Conservation (phyloP, 257 asterid genomes). For the Capsicum chinense region DNA sequence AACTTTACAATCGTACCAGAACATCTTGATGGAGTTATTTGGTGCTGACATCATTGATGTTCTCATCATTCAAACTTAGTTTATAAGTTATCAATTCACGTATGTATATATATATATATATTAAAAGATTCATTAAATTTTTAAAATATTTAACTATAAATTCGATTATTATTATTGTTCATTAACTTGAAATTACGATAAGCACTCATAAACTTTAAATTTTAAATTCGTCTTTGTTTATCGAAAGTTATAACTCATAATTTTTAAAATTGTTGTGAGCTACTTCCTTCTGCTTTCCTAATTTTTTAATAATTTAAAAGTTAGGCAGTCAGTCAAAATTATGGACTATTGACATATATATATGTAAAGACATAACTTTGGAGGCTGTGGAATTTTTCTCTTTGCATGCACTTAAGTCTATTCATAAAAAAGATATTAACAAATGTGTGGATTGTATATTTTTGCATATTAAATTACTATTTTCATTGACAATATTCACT, state of each 20-base stretch:
- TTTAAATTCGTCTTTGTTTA: background rate
- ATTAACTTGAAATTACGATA: background rate
- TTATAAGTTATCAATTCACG: too few species aligned
- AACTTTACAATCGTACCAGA: too few species aligned
- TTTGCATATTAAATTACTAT: too few species aligned
- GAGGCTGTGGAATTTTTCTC: conserved; percentile 22
- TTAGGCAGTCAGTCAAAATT: background rate
- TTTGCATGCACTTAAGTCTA: background rate
- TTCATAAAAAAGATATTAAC: background rate
- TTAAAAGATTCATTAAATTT: too few species aligned
- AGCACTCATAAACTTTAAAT: too few species aligned
- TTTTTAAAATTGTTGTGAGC: background rate
- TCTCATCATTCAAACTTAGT: background rate
- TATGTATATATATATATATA: too few species aligned
- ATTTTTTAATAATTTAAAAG: background rate
- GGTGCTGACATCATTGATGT: background rate
- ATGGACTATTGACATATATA: conserved; percentile 3
- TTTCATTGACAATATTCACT: too few species aligned
- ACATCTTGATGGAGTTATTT: background rate
- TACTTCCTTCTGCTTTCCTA: conserved; percentile 20
- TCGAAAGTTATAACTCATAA: background rate
- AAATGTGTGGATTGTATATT: background rate
- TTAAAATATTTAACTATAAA: too few species aligned
- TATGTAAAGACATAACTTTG: conserved; percentile 2
- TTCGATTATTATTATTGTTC: too few species aligned